Percentiles rank a stretch among this genome's conserved stretches.
These are phyloP conservation scores for Vaccinium corymbosum DNA, from an alignment of 148 eudicot species.

Conservation along the genomic window DNA sequence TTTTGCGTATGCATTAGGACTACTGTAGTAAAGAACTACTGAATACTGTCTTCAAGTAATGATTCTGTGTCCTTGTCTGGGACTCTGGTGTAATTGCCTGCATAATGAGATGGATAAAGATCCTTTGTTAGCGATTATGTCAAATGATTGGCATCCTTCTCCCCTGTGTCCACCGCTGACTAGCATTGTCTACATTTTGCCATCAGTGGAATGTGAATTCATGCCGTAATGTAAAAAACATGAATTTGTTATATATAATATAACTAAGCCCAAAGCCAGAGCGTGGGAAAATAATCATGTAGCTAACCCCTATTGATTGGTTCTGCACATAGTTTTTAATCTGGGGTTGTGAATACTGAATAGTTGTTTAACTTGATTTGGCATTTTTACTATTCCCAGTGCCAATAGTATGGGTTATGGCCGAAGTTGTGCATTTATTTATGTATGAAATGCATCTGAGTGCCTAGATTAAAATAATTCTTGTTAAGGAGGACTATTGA, in stretches of 20 bases:
- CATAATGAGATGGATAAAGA: not conserved
- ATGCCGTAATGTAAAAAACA: not conserved
- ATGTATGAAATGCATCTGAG: slow-evolving; percentile 30
- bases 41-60: not conserved
- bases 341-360: not conserved
- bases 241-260: not conserved
- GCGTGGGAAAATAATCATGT: not conserved
- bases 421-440: slow-evolving; percentile 1
- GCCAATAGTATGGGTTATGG: slow-evolving; percentile 11
- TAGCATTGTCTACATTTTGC: not conserved
- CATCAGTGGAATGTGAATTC: not conserved
- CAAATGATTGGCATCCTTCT: not conserved
- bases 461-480: slow-evolving; percentile 66
- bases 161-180: not conserved
- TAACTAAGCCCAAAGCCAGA: not conserved
- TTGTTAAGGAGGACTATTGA: slow-evolving; percentile 72
- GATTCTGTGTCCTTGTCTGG: not conserved
- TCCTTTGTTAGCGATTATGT: not conserved
- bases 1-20: not conserved
- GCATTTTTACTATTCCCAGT: not conserved
- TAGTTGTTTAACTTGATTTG: slow-evolving; percentile 4
- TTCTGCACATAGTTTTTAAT: not conserved
- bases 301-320: not conserved
- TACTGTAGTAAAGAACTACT: not conserved
- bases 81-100: not conserved